A percentile compares a stretch with the other conserved stretches of the same genome.
Evolutionary conservation across 768 basidiomycete species (phyloP).

Genomic region (Lentinus brumalis): DNA sequence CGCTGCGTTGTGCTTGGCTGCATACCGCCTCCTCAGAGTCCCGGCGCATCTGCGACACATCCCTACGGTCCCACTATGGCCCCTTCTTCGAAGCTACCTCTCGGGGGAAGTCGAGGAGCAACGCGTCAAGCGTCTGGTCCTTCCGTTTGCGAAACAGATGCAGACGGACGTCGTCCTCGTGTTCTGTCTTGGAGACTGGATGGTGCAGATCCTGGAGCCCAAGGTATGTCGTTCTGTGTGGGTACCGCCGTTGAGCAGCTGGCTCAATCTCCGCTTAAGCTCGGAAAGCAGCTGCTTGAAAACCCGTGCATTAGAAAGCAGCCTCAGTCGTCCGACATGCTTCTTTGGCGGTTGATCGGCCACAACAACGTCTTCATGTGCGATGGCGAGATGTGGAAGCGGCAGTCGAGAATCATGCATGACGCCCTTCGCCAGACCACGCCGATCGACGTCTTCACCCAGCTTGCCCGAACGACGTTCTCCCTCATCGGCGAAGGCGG

Average conservation of each 20-base stretch:
- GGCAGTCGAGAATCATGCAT: slow-evolving; percentile 38
- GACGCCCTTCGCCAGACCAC: slow-evolving; percentile 37
- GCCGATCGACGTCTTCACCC: slow-evolving; percentile 37
- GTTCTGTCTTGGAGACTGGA: slow-evolving; percentile 43
- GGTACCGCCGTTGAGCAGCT: neutral
- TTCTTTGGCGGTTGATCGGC: slow-evolving; percentile 40
- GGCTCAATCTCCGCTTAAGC: neutral
- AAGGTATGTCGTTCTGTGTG: slow-evolving; percentile 27
- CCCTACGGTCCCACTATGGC: slow-evolving; percentile 9
- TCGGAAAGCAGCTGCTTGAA: slow-evolving; percentile 6
- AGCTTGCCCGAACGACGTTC: slow-evolving; percentile 36
- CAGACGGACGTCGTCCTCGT: slow-evolving; percentile 39
- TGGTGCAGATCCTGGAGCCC: slow-evolving; percentile 41
- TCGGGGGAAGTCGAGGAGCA: slow-evolving; percentile 37
- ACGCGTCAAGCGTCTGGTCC: slow-evolving; percentile 35
- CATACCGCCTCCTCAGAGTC: slow-evolving; percentile 4
- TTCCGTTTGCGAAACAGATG: slow-evolving; percentile 37
- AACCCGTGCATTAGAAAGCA: slow-evolving; percentile 22
- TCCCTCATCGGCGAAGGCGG: slow-evolving; percentile 34
- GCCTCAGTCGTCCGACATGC: slow-evolving; percentile 33
- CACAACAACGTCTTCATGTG: slow-evolving; percentile 40
- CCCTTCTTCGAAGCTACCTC: slow-evolving; percentile 8
- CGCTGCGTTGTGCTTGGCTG: neutral
- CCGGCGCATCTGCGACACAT: slow-evolving; percentile 12
- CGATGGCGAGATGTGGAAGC: slow-evolving; percentile 41